Base-by-base conservation (phyloP, 495 filamentous ascomycete genomes). In the Aeminium ludgeri region DNA sequence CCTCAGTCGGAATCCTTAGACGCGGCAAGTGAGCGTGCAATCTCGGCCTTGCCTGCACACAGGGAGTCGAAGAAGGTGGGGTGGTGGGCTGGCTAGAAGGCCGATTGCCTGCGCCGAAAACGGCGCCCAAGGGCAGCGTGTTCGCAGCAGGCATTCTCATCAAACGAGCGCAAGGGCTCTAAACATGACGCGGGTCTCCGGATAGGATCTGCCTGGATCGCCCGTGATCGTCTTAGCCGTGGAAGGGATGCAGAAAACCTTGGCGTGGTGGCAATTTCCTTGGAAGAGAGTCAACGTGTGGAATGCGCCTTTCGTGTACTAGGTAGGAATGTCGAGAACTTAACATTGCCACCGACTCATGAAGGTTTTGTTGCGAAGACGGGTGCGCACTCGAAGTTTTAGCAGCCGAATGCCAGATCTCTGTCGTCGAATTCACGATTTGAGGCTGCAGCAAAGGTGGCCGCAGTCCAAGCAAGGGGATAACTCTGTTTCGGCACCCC, bases 261-360 rank as follows among this genome's bases (percentile, higher is more conserved):
- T 46, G 38, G 42, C 47, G 29, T 12, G 36, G 41, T 41, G 28
- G 47, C 38, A 50, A 50, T 45, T 34, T 43, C 38, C 34, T 15
- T 6, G 15, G 29, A 19, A 45, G 36, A 49, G 36, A 45, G 35
- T 43, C n/a, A 10, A 18, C 34, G 30, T 35, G n/a, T 34, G 13
- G 18, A n/a, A n/a, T n/a, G n/a, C n/a, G n/a, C n/a, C n/a, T n/a
- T n/a, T n/a, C n/a, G n/a, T n/a, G n/a, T n/a, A n/a, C n/a, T n/a
- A n/a, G n/a, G n/a, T n/a, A n/a, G n/a, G n/a, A n/a, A n/a, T n/a
- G n/a, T n/a, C n/a, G n/a, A n/a, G n/a, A n/a, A n/a, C n/a, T n/a
- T n/a, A n/a, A n/a, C n/a, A n/a, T n/a, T n/a, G n/a, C n/a, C n/a
- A n/a, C n/a, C n/a, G n/a, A n/a, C n/a, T n/a, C n/a, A n/a, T n/a